Percentiles rank a stretch among this genome's conserved stretches.
These are phyloP conservation scores for Tilletiaria anomala DNA, from an alignment of 1,284 basidiomycete genomes.

Conservation along the genomic window DNA sequence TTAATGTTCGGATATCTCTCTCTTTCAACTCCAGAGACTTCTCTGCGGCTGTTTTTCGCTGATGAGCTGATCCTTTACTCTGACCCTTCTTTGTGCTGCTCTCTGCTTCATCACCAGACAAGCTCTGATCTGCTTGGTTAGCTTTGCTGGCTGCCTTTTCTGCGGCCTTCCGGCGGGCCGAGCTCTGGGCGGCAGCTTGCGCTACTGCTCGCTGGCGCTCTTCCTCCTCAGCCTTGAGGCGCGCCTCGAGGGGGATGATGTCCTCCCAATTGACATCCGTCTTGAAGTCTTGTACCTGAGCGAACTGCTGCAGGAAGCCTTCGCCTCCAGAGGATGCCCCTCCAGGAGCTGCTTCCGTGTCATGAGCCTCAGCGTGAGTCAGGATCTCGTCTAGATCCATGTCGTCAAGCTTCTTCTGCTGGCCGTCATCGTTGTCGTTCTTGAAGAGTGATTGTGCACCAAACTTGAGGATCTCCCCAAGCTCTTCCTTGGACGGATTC, in stretches of 20 bases:
- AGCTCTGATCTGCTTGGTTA: slow-evolving; percentile 48
- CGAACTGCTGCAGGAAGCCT: slow-evolving; percentile 87
- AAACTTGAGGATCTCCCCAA: slow-evolving; percentile 96
- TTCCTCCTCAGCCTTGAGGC: slow-evolving; percentile 58
- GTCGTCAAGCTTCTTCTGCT: slow-evolving; percentile 91
- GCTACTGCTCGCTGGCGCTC: slow-evolving; percentile 47
- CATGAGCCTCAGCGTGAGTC: slow-evolving; percentile 89
- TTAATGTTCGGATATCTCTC: slow-evolving; percentile 85
- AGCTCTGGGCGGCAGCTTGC: slow-evolving; percentile 44
- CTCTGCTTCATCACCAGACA: slow-evolving; percentile 65
- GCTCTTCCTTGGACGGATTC: slow-evolving; percentile 74
- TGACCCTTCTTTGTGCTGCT: too few relatives aligned
- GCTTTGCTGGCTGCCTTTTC: slow-evolving; percentile 53
- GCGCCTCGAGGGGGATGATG: slow-evolving; percentile 87
- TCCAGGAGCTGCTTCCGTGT: slow-evolving; percentile 58
- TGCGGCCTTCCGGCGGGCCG: slow-evolving; percentile 55
- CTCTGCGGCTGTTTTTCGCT: slow-evolving; percentile 60
- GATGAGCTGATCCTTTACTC: too few relatives aligned
- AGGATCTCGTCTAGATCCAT: slow-evolving; percentile 99
- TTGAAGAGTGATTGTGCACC: slow-evolving; percentile 99
- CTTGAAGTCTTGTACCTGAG: slow-evolving; percentile 92
- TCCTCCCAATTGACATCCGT: slow-evolving; percentile 91
- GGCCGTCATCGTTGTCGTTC: slow-evolving; percentile 70
- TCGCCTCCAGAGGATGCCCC: slow-evolving; percentile 85
- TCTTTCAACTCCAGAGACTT: slow-evolving; percentile 93